phyloP scores from a whole-genome alignment of 352 stramenopile genomes.

The Phytopythium litorale region DNA sequence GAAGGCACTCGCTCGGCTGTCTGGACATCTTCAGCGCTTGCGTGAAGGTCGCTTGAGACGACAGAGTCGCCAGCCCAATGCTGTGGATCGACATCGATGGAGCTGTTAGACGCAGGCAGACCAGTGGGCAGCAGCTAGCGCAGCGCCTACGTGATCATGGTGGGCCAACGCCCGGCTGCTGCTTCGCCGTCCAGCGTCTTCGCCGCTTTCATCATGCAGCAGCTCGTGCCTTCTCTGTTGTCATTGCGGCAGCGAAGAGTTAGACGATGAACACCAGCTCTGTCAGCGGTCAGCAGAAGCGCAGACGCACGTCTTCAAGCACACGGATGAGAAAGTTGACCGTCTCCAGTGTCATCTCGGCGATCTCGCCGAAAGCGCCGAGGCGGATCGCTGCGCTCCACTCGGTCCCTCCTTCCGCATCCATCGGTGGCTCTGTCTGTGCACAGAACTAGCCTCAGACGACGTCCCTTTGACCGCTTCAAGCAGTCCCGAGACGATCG shows the following conservation, averaged over 20 bases:
- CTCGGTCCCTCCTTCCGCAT: neutral
- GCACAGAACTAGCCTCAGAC: neutral
- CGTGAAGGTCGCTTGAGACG: neutral
- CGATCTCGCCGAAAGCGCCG: conserved; percentile 40
- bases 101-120: neutral
- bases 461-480: neutral
- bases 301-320: conserved; percentile 48
- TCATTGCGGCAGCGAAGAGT: neutral
- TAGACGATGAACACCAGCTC: conserved; percentile 1
- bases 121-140: neutral
- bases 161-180: neutral
- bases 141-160: neutral
- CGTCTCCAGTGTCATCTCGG: conserved; percentile 52
- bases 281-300: neutral
- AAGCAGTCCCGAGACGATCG: neutral
- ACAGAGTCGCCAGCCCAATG: conserved; percentile 1
- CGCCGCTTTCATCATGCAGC: conserved; percentile 11
- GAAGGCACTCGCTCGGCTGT: conserved; percentile 1
- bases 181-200: neutral
- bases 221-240: conserved; percentile 44
- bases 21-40: neutral
- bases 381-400: conserved; percentile 17
- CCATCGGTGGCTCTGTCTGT: conserved; percentile 8
- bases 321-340: conserved; percentile 66
- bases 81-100: neutral